Conservation (phyloP, 2,329 filamentous ascomycete species). For the Xylaria sp. region DNA sequence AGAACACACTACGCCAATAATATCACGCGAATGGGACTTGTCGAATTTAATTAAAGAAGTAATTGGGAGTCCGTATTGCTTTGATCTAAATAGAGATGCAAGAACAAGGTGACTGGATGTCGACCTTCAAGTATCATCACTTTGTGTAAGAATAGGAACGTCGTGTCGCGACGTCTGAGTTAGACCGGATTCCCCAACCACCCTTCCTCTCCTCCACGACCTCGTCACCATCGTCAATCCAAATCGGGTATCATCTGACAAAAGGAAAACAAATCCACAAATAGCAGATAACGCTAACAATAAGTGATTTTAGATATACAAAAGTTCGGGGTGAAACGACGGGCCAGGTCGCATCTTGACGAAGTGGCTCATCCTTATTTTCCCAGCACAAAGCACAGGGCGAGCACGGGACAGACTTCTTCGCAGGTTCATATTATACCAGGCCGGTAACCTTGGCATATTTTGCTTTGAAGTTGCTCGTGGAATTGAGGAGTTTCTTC, state of each 20-base stretch:
- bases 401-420: neutral
- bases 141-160: neutral
- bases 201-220: conserved; percentile 8
- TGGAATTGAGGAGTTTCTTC: neutral
- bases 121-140: conserved; percentile 1
- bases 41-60: neutral
- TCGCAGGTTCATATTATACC: conserved; percentile 11
- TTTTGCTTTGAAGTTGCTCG: neutral
- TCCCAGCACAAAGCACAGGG: neutral
- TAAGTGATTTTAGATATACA: conserved; percentile 11
- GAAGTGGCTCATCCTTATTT: neutral
- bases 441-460: neutral
- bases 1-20: neutral
- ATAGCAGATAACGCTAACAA: conserved; percentile 3
- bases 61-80: conserved; percentile 23
- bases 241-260: conserved; percentile 26
- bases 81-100: conserved; percentile 21
- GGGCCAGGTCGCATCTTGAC: neutral
- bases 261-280: conserved; percentile 4
- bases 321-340: neutral
- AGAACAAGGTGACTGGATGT: neutral
- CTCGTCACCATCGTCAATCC: neutral
- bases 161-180: neutral
- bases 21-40: neutral
- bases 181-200: conserved; percentile 12